These are phyloP conservation scores for Amphirosellinia nigrospora DNA, from an alignment of 495 filamentous ascomycete genomes.

Conservation along the genomic window DNA sequence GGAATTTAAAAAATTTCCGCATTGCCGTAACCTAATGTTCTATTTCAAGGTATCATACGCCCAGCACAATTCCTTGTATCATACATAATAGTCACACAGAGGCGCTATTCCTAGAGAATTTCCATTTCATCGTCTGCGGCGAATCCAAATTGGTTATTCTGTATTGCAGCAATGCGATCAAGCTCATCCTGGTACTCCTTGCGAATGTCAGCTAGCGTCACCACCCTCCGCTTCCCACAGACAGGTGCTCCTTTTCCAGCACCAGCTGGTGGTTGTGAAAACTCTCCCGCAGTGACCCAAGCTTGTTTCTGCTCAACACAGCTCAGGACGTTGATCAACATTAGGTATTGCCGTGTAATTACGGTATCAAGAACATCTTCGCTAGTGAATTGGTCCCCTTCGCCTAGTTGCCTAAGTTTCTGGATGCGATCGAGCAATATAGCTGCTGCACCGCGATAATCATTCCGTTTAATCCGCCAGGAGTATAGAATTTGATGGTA, in stretches of 20 bases:
- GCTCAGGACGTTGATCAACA: conserved; percentile 85
- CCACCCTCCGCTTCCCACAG: conserved; percentile 59
- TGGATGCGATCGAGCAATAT: conserved; percentile 69
- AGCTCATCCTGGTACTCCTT: conserved; percentile 86
- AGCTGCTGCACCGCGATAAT: conserved; percentile 88
- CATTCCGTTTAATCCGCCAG: conserved; percentile 80
- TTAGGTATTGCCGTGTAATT: conserved; percentile 73
- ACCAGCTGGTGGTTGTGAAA: conserved; percentile 24
- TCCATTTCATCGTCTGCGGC: conserved; percentile 53
- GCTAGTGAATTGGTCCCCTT: conserved; percentile 54
- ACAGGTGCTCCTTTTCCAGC: conserved; percentile 27
- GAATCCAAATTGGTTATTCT: conserved; percentile 65
- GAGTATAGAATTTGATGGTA: conserved; percentile 87
- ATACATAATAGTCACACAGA: conserved; percentile 32
- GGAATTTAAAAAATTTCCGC: conserved; percentile 1
- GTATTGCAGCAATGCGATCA: conserved; percentile 71
- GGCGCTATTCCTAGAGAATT: conserved; percentile 42
- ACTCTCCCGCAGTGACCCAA: conserved; percentile 63
- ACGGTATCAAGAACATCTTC: conserved; percentile 61
- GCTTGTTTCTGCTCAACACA: conserved; percentile 84
- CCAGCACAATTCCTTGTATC: conserved; percentile 33
- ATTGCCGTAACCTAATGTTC: conserved; percentile 19
- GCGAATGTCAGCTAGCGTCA: conserved; percentile 83
- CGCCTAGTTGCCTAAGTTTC: conserved; percentile 55
- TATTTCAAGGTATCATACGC: conserved; percentile 43